Percentiles rank a stretch among this genome's conserved stretches.
Conservation (phyloP, 2,329 filamentous ascomycete species). For the Cladosporium phlei region DNA sequence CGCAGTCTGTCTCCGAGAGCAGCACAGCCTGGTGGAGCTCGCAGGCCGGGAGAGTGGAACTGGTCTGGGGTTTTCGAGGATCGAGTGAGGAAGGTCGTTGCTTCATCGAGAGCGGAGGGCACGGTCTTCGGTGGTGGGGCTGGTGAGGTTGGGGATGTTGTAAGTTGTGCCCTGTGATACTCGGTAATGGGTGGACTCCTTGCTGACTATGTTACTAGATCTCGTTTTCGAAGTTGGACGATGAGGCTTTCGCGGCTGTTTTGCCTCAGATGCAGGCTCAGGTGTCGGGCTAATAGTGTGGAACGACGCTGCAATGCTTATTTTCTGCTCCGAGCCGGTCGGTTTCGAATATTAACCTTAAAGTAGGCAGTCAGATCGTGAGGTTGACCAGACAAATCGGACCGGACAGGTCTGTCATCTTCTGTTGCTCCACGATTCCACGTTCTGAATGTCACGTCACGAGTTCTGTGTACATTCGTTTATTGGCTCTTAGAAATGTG, state of each 20-base stretch:
- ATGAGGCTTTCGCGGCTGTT: conserved; percentile 17
- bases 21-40: conserved; percentile 40
- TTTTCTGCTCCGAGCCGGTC: too few species aligned
- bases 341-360: too few species aligned
- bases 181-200: background rate
- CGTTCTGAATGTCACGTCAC: too few species aligned
- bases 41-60: conserved; percentile 82
- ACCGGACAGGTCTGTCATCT: too few species aligned
- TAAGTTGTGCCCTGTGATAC: conserved; percentile 41
- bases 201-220: conserved; percentile 21
- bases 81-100: conserved; percentile 73
- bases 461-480: too few species aligned
- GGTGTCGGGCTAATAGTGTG: background rate
- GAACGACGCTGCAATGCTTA: too few species aligned
- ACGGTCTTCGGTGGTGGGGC: conserved; percentile 78
- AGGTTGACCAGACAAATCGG: too few species aligned
- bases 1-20: conserved; percentile 24
- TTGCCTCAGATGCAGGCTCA: conserved; percentile 9
- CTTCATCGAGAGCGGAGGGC: conserved; percentile 70
- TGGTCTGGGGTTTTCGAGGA: conserved; percentile 98
- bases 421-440: too few species aligned
- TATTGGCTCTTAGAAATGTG: too few species aligned
- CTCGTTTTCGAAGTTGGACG: conserved; percentile 28
- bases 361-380: too few species aligned
- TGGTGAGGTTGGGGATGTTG: conserved; percentile 64